Percentiles rank a stretch among this genome's conserved stretches.
phyloP scores from a whole-genome alignment of 768 basidiomycete genomes.

The Xerocomellus intermedius region DNA sequence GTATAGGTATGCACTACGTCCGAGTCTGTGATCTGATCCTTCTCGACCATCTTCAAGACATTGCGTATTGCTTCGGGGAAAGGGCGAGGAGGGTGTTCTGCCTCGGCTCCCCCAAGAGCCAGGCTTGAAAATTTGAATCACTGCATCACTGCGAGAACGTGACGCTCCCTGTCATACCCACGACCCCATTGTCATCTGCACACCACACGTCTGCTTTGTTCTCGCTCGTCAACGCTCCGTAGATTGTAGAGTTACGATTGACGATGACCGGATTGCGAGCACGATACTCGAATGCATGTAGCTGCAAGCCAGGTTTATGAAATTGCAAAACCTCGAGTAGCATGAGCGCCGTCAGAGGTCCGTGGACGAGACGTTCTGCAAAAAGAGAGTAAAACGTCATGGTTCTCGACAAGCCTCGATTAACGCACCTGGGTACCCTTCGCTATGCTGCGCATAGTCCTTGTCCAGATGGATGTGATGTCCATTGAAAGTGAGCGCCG shows the following conservation, averaged over 20 bases:
- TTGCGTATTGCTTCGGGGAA: background rate
- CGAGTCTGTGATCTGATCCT: constrained; percentile 1
- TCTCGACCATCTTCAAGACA: background rate
- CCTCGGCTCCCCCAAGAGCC: background rate
- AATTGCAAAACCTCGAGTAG: constrained; percentile 61
- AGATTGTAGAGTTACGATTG: constrained; percentile 45
- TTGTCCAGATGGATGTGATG: constrained; percentile 84
- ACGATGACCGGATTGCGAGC: constrained; percentile 66
- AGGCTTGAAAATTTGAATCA: background rate
- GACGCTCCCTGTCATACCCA: constrained; percentile 67
- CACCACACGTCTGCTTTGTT: constrained; percentile 55
- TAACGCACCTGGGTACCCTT: constrained; percentile 67
- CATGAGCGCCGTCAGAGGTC: constrained; percentile 78
- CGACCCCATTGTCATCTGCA: constrained; percentile 50
- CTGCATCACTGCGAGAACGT: constrained; percentile 19
- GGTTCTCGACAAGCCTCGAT: background rate
- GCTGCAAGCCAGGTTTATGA: constrained; percentile 44
- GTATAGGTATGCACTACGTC: constrained; percentile 28
- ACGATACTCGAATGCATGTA: constrained; percentile 64
- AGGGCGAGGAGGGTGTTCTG: background rate
- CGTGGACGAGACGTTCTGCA: constrained; percentile 80
- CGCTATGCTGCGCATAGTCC: constrained; percentile 60
- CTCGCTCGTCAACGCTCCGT: constrained; percentile 42
- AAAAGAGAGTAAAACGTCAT: constrained; percentile 2
- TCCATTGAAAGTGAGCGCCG: constrained; percentile 82